Evolutionary conservation across 202 grass and related monocot genomes (phyloP), one percentile per base, ranked within the genome.

Genomic region (Bolboschoenoplectus hybrid): DNA sequence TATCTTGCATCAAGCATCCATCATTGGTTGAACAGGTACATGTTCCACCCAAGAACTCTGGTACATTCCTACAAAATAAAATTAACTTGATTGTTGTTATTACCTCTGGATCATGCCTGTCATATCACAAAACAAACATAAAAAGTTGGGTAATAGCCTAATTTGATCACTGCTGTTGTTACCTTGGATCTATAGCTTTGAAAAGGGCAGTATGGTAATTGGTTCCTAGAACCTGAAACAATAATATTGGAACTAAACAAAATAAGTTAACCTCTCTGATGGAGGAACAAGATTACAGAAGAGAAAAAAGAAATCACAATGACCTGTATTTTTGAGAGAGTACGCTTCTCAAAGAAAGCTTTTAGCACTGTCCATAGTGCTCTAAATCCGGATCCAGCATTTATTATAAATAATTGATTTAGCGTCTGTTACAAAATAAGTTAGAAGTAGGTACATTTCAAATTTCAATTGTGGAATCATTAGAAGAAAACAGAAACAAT

Each of bases 301-400:
- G 9, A 46, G 17, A 71, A 41, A 79, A 84, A 43, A 46, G 82
- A 85, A 85, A 86, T 19, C 74, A 49, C 40, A 1, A 45, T 38
- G 68, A 98, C 96, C 93, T 95, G 87, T 87, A 98, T 91, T 84
- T 98, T 98, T 63, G 90, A 88, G 73, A 91, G 88, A 47, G 93
- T 98, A 60, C 91, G 89, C n/a, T 87, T 86, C 68, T 95, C 96
- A 85, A 98, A 85, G 88, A 95, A 98, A 86, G 89, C 73, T 89
- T 89, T 89, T 64, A 98, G 61, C 71, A 92, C 88, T 89, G 70
- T 98, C 96, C 96, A 98, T 67, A 98, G 83, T 67, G 89, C 90
- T 91, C 86, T 98, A 92, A 98, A 98, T 86, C 91, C 93, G 84
- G 90, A 87, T 90, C 96, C 96, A 90, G 96, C 96, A 86, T 95